phyloP scores from a whole-genome alignment of 1,139 yeast species.

The Candida sanyaensis region DNA sequence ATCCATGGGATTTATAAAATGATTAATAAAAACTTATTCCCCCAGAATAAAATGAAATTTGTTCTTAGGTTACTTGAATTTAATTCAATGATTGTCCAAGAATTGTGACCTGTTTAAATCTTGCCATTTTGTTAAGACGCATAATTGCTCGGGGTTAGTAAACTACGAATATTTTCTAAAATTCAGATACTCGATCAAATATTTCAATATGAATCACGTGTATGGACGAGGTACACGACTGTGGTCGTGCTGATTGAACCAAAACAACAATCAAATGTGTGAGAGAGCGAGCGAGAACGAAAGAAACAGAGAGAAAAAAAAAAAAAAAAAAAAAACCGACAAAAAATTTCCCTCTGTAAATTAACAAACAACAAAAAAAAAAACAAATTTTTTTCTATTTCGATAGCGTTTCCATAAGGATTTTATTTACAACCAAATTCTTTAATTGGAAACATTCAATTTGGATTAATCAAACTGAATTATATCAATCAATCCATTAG shows the following conservation, averaged over 20 bases:
- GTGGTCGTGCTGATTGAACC: neutral
- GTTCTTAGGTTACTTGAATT: too few relatives aligned
- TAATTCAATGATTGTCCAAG: too few relatives aligned
- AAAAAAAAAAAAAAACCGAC: constrained; percentile 2
- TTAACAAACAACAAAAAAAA: neutral
- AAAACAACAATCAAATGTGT: constrained; percentile 1
- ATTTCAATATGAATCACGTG: neutral
- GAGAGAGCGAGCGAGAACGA: constrained; percentile 3
- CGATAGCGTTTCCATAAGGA: neutral
- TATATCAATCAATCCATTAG: neutral
- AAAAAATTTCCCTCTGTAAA: constrained; percentile 1
- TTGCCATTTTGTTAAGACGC: too few relatives aligned
- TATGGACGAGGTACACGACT: neutral
- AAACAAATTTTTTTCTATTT: constrained; percentile 1
- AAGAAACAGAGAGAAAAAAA: constrained; percentile 3
- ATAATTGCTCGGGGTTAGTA: neutral
- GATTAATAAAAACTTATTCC: too few relatives aligned
- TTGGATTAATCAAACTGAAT: neutral
- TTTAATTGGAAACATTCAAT: neutral
- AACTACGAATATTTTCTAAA: neutral
- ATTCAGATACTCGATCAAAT: neutral
- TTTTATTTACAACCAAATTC: neutral
- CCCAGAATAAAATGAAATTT: too few relatives aligned
- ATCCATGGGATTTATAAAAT: too few relatives aligned
- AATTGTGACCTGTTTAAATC: too few relatives aligned